Percentiles rank a stretch among this genome's conserved stretches.
phyloP scores from a whole-genome alignment of 306 rosid genomes.

The Urtica urens region DNA sequence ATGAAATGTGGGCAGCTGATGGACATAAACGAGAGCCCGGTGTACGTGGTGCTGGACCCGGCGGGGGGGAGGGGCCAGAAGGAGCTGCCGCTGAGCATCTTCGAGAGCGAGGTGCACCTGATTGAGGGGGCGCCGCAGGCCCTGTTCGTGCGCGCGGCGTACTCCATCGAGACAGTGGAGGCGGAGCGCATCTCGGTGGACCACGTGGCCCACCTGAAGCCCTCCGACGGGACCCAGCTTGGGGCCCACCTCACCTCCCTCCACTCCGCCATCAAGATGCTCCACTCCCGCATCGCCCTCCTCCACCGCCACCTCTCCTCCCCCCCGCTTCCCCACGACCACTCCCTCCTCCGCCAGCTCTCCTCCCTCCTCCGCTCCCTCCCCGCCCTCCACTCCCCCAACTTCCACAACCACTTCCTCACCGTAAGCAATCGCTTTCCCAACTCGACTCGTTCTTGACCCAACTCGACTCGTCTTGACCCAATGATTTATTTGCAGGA shows the following conservation, averaged over 20 bases:
- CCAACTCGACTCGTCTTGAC: conserved; percentile 7
- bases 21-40: conserved; percentile 94
- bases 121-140: conserved; percentile 91
- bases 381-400: conserved; percentile 82
- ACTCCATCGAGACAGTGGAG: conserved; percentile 98
- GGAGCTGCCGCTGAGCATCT: conserved; percentile 88
- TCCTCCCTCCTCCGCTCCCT: conserved; percentile 85
- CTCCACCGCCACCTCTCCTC: conserved; percentile 79
- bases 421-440: conserved; percentile 48
- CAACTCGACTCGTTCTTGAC: no score
- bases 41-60: conserved; percentile 87
- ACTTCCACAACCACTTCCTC: conserved; percentile 87
- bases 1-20: conserved; percentile 84
- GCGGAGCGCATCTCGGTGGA: conserved; percentile 97
- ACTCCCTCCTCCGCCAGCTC: conserved; percentile 83
- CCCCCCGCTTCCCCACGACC: conserved; percentile 39
- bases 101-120: conserved; percentile 91
- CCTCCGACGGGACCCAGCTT: conserved; percentile 99
- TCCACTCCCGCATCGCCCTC: conserved; percentile 83
- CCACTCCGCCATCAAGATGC: conserved; percentile 97
- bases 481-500: conserved; percentile 36
- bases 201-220: conserved; percentile 96
- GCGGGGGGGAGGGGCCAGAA: conserved; percentile 75
- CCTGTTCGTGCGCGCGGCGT: conserved; percentile 77
- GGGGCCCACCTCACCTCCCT: conserved; percentile 95